These are phyloP conservation scores for Teratosphaeria gauchensis DNA, from an alignment of 2,329 filamentous ascomycete genomes.

Conservation along the genomic window DNA sequence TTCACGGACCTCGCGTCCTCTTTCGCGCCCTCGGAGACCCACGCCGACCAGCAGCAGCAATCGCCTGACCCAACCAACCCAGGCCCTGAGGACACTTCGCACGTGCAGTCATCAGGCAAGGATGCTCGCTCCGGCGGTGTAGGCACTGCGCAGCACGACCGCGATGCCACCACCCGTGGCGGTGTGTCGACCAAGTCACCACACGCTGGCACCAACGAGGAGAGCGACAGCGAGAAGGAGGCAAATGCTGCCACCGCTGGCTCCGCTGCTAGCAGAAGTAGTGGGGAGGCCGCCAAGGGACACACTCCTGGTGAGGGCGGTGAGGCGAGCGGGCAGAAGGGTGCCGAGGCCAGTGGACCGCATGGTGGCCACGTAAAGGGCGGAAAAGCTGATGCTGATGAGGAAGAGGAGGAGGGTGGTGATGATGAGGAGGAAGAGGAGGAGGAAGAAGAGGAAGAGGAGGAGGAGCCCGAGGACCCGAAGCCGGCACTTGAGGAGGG, in stretches of 20 bases:
- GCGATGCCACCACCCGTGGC: slow-evolving; percentile 25
- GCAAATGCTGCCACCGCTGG: slow-evolving; percentile 29
- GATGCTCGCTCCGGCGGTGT: slow-evolving; percentile 15
- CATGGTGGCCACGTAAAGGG: slow-evolving; percentile 22
- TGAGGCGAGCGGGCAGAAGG: slow-evolving; percentile 18
- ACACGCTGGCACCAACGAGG: slow-evolving; percentile 34
- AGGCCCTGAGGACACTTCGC: slow-evolving; percentile 33
- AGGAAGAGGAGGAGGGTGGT: slow-evolving; percentile 45
- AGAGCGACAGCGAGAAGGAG: slow-evolving; percentile 32
- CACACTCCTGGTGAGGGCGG: slow-evolving; percentile 20
- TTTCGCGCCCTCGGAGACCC: slow-evolving; percentile 42
- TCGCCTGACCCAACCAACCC: slow-evolving; percentile 29
- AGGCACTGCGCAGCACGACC: slow-evolving; percentile 20
- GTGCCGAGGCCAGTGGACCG: slow-evolving; percentile 15
- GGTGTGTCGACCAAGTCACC: slow-evolving; percentile 30
- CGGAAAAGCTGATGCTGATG: slow-evolving; percentile 35
- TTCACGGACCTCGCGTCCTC: slow-evolving; percentile 56
- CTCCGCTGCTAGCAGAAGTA: slow-evolving; percentile 17
- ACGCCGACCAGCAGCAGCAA: slow-evolving; percentile 47
- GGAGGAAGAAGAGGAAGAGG: slow-evolving; percentile 72
- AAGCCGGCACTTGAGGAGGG: slow-evolving; percentile 88
- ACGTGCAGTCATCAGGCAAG: slow-evolving; percentile 31
- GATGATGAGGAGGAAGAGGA: slow-evolving; percentile 63
- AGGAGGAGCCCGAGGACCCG: slow-evolving; percentile 72
- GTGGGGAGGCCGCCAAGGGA: slow-evolving; percentile 13